phyloP scores from a whole-genome alignment of 371 early-diverging fungal genomes.

The Fennellomyces sp. region DNA sequence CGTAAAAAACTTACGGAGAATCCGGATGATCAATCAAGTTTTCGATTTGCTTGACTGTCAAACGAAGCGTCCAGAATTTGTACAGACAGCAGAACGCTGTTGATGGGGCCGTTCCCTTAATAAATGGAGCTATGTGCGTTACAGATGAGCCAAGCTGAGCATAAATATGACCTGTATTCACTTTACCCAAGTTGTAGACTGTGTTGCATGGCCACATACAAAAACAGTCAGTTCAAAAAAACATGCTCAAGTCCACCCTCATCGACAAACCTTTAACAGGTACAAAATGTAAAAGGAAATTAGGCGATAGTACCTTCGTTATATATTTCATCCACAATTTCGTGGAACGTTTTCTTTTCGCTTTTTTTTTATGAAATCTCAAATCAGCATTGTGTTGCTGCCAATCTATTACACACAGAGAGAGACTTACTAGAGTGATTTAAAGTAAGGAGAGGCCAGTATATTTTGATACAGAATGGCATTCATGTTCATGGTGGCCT shows the following conservation, averaged over 20 bases:
- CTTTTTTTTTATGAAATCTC: conserved; percentile 26
- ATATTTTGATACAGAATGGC: conserved; percentile 76
- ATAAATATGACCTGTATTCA: not conserved
- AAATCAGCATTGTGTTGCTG: not conserved
- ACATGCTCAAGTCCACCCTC: not conserved
- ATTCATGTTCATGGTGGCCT: conserved; percentile 85
- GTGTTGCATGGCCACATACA: too few relatives aligned
- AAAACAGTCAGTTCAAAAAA: conserved; percentile 4
- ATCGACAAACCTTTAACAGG: conserved; percentile 29
- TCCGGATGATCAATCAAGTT: conserved; percentile 78
- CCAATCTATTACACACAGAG: not conserved
- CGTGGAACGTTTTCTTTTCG: conserved; percentile 80
- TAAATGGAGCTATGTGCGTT: conserved; percentile 70
- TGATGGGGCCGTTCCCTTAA: conserved; percentile 81
- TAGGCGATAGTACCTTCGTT: conserved; percentile 60
- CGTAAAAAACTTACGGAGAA: conserved; percentile 66
- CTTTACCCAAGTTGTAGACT: conserved; percentile 10
- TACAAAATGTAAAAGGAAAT: conserved; percentile 9
- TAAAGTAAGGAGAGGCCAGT: conserved; percentile 71
- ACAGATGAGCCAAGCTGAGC: not conserved
- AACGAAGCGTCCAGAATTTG: conserved; percentile 82
- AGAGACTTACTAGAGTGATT: conserved; percentile 64
- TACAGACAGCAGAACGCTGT: conserved; percentile 87
- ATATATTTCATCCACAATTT: conserved; percentile 84
- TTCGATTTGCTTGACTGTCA: conserved; percentile 80